Evolutionary conservation across 495 filamentous ascomycete species (phyloP), one percentile per base, ranked within the genome.

Genomic region (Penicillium mononematosum): DNA sequence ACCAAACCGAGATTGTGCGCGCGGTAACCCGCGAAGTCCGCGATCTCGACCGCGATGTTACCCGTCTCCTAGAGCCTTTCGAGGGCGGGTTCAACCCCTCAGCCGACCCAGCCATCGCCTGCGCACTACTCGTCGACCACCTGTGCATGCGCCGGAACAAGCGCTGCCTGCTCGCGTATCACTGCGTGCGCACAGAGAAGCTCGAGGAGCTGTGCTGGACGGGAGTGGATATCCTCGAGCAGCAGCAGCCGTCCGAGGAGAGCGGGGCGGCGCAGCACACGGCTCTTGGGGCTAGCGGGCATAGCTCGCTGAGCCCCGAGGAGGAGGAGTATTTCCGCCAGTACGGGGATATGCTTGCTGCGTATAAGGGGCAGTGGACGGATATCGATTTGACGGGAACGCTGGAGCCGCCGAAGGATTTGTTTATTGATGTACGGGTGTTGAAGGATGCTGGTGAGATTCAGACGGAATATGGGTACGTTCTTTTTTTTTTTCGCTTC

Each of bases 331-430:
- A 97, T 70, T 87, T 96, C 39, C 80, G 93, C 51, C 86, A 90
- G 67, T 98, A 95, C 68, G 85, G 86, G 50, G 95, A 99, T 66
- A 81, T 99, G 65, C 76, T 99, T 43, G 91, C 94, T 22, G 90
- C 92, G 16, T 97, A 96, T 74, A 99, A 99, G 72, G 95, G 95
- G 1, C 92, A 96, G 63, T 99, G 94, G 93, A 98, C 93, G 22
- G 95, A 99, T 72, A 87, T 99, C 51, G 95, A 99, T 73, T 76
- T 99, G 54, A 98, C 94, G 14, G 95, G 95, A 43, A 92, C 88
- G 60, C 79, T 99, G 69, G 92, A 98, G 67, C 95, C 95, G 34
- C 94, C 95, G 31, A 85, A 83, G 67, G 95, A 99, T 76, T 74
- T 99, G 50, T 99, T 99, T 69, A 95, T 99, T 69, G 95, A 99